phyloP scores from a whole-genome alignment of 2,329 filamentous ascomycete species.

The Fusarium goolgardi region DNA sequence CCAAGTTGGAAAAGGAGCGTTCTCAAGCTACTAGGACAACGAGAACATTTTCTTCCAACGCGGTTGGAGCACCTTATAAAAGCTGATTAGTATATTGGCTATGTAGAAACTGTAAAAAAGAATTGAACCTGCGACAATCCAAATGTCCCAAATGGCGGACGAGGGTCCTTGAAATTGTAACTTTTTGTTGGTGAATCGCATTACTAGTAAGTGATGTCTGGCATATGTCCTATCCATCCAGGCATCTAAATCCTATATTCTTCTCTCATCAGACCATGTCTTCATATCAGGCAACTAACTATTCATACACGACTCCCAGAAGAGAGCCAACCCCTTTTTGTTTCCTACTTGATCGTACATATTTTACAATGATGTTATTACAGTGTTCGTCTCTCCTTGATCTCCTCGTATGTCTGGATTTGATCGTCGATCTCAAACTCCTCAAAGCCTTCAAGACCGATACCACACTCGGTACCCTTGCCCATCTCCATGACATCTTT shows the following conservation, averaged over 20 bases:
- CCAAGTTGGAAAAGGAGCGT: constrained; percentile 67
- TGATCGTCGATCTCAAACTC: constrained; percentile 84
- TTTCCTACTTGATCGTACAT: constrained; percentile 36
- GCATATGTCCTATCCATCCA: constrained; percentile 3
- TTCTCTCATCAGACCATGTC: constrained; percentile 24
- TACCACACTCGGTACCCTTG: constrained; percentile 93
- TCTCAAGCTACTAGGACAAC: constrained; percentile 60
- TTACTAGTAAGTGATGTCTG: constrained; percentile 31
- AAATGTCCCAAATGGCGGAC: background rate
- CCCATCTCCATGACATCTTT: constrained; percentile 90
- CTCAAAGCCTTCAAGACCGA: constrained; percentile 83
- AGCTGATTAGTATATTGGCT: constrained; percentile 50
- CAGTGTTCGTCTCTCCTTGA: constrained; percentile 73
- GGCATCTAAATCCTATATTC: constrained; percentile 9
- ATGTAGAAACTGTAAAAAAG: constrained; percentile 8
- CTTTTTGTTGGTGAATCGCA: background rate
- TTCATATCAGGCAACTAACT: constrained; percentile 23
- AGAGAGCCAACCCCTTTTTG: constrained; percentile 10
- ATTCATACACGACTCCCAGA: constrained; percentile 26
- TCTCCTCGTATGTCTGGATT: constrained; percentile 88
- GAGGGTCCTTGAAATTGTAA: background rate
- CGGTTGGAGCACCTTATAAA: constrained; percentile 61
- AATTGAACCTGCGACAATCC: background rate
- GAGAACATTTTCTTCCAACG: constrained; percentile 63
- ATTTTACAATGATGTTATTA: constrained; percentile 50